A percentile compares a stretch with the other conserved stretches of the same genome.
These are phyloP conservation scores for Metschnikowia lachancei DNA, from an alignment of 805 yeast species.

Conservation along the genomic window DNA sequence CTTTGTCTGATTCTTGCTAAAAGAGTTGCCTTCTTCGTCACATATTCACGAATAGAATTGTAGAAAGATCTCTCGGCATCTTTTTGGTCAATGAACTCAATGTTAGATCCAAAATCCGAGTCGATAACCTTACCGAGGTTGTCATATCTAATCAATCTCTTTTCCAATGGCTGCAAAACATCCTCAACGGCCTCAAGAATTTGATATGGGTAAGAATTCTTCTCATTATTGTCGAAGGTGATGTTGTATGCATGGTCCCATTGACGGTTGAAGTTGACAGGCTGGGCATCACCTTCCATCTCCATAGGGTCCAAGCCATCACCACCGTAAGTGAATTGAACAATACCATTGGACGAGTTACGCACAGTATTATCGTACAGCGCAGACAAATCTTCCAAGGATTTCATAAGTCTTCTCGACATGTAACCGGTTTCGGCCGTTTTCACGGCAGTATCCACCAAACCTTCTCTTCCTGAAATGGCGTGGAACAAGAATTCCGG, in stretches of 20 bases:
- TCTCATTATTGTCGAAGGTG: constrained; percentile 56
- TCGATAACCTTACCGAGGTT: constrained; percentile 59
- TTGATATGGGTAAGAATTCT: constrained; percentile 68
- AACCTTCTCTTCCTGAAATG: constrained; percentile 99
- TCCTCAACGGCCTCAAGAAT: constrained; percentile 53
- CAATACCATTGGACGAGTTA: constrained; percentile 93
- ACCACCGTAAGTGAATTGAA: constrained; percentile 97
- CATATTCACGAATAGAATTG: constrained; percentile 65
- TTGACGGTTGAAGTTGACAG: constrained; percentile 88
- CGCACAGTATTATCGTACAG: constrained; percentile 93
- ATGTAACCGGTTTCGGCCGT: constrained; percentile 99
- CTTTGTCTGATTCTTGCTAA: constrained; percentile 57
- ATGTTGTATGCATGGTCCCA: constrained; percentile 90
- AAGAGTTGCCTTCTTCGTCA: constrained; percentile 51
- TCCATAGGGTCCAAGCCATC: constrained; percentile 97
- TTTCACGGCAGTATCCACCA: constrained; percentile 98
- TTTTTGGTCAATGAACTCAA: constrained; percentile 72
- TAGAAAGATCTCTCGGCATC: constrained; percentile 90
- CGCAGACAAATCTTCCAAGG: constrained; percentile 91
- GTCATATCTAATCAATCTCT: constrained; percentile 61
- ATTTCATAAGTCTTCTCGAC: constrained; percentile 97
- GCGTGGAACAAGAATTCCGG: constrained; percentile 99
- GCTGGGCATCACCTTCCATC: constrained; percentile 98
- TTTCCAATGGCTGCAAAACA: constrained; percentile 60
- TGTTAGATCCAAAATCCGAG: constrained; percentile 44